Conservation (phyloP, 768 basidiomycete species). For the Lactarius tabidus region DNA sequence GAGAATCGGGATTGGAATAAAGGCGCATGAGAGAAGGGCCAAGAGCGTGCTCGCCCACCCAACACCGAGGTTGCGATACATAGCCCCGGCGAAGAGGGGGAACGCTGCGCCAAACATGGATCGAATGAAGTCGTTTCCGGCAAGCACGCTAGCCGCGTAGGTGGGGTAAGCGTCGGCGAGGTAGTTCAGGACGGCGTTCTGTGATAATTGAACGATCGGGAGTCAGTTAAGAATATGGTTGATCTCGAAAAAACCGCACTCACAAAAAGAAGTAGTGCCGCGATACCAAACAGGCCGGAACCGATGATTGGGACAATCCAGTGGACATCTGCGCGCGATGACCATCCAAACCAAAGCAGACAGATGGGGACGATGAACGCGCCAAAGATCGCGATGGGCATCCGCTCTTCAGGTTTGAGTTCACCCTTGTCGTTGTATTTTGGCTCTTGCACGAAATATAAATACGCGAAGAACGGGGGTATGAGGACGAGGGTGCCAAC, state of each 20-base stretch:
- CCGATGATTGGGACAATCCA: slow-evolving; percentile 38
- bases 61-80: too few relatives aligned
- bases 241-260: slow-evolving; percentile 26
- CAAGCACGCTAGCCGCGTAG: slow-evolving; percentile 34
- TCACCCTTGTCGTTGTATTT: slow-evolving; percentile 23
- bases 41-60: slow-evolving; percentile 30
- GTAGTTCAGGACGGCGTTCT: slow-evolving; percentile 31
- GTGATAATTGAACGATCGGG: background rate
- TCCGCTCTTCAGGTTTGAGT: slow-evolving; percentile 32
- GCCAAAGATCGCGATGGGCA: slow-evolving; percentile 35
- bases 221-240: slow-evolving; percentile 8
- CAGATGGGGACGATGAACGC: slow-evolving; percentile 33
- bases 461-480: slow-evolving; percentile 22
- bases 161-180: slow-evolving; percentile 33
- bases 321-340: slow-evolving; percentile 30
- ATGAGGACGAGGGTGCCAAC: slow-evolving; percentile 14
- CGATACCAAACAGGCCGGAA: slow-evolving; percentile 33
- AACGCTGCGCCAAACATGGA: slow-evolving; percentile 27
- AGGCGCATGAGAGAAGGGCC: slow-evolving; percentile 28
- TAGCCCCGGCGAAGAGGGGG: slow-evolving; percentile 27
- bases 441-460: slow-evolving; percentile 23
- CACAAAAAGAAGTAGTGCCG: slow-evolving; percentile 34
- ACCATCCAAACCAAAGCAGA: slow-evolving; percentile 37
- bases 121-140: slow-evolving; percentile 36
- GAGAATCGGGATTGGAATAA: slow-evolving; percentile 29